phyloP scores from a whole-genome alignment of 768 basidiomycete species.

The Kwoniella newhampshirensis region DNA sequence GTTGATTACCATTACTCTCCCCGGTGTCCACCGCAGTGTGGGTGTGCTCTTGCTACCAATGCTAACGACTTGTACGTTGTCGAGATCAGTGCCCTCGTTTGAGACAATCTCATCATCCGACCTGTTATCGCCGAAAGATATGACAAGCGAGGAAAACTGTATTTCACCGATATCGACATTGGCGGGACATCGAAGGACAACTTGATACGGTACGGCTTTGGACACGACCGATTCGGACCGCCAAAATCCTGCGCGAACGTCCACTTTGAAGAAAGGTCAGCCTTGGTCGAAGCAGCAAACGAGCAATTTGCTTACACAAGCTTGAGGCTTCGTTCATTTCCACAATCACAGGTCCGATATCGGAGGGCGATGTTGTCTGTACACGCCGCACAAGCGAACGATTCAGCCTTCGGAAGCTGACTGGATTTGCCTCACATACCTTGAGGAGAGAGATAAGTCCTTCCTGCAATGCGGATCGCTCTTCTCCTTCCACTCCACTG shows the following conservation, averaged over 20 bases:
- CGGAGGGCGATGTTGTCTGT: slow-evolving; percentile 71
- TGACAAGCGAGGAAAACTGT: slow-evolving; percentile 62
- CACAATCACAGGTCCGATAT: slow-evolving; percentile 61
- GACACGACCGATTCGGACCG: slow-evolving; percentile 62
- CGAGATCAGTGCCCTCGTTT: slow-evolving; percentile 14
- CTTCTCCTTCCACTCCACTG: slow-evolving; percentile 35
- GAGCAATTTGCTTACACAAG: slow-evolving; percentile 17
- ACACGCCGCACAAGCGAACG: no score
- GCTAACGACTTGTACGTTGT: slow-evolving; percentile 55
- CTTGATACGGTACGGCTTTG: slow-evolving; percentile 70
- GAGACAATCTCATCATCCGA: slow-evolving; percentile 62
- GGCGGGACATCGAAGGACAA: slow-evolving; percentile 63
- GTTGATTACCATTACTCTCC: slow-evolving; percentile 61
- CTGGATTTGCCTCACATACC: no score
- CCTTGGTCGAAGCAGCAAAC: slow-evolving; percentile 50
- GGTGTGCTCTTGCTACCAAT: slow-evolving; percentile 53
- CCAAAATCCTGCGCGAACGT: slow-evolving; percentile 72
- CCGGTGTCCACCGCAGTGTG: slow-evolving; percentile 65
- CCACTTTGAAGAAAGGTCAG: slow-evolving; percentile 58
- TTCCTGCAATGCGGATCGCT: slow-evolving; percentile 59
- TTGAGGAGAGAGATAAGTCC: slow-evolving; percentile 71
- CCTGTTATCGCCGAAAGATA: slow-evolving; percentile 62
- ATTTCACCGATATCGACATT: slow-evolving; percentile 60
- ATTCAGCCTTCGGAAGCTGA: no score
- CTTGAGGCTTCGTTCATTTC: slow-evolving; percentile 55